Conservation (phyloP, 352 stramenopile genomes). For the Phytophthora litchii region DNA sequence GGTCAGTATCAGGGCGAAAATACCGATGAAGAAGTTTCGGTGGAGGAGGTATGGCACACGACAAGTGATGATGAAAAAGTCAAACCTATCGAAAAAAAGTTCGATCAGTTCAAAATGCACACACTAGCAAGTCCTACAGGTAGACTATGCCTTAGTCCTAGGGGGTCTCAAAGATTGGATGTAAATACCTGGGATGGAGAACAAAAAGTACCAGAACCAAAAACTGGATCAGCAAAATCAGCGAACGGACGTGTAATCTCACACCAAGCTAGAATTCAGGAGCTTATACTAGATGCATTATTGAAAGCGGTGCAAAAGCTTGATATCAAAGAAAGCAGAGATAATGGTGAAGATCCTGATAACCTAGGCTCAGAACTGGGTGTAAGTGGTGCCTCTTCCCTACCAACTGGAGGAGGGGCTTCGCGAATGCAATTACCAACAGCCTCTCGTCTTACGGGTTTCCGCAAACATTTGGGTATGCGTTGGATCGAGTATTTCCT, state of each 20-base stretch:
- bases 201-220: conserved; percentile 3
- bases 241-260: conserved; percentile 13
- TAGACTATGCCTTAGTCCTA: conserved; percentile 55
- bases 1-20: conserved; percentile 15
- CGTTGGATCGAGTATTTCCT: conserved; percentile 75
- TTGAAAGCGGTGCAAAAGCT: conserved; percentile 75
- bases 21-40: conserved; percentile 11
- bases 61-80: conserved; percentile 1
- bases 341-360: conserved; percentile 41
- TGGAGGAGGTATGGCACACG: conserved; percentile 5
- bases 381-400: conserved; percentile 1
- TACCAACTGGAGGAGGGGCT: conserved; percentile 12
- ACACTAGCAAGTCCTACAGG: conserved; percentile 34
- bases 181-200: conserved; percentile 12
- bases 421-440: conserved; percentile 57
- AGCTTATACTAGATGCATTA: conserved; percentile 67
- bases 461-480: conserved; percentile 63
- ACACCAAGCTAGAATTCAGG: conserved; percentile 56
- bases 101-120: conserved; percentile 8
- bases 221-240: not conserved
- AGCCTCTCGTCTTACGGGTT: conserved; percentile 52
- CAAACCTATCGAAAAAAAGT: not conserved
- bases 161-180: conserved; percentile 28
- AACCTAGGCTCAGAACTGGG: conserved; percentile 4
- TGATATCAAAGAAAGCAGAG: conserved; percentile 71